Conservation (phyloP, 371 early-diverging fungal species). For the Circinella minor region DNA sequence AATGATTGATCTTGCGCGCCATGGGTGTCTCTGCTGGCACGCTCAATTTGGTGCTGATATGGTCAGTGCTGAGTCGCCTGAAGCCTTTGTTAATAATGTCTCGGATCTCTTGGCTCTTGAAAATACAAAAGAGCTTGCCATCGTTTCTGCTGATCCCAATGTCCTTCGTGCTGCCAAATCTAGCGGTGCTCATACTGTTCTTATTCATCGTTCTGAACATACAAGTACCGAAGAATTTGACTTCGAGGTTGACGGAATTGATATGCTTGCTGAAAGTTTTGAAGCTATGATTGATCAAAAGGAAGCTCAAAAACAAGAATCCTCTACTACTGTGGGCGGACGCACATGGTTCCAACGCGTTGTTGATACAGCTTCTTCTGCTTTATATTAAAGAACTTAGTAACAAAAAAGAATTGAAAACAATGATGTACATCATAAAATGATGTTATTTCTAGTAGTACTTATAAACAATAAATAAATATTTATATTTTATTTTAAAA, state of each 20-base stretch:
- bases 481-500: no score
- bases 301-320: constrained; percentile 4
- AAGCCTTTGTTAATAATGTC: constrained; percentile 27
- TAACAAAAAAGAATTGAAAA: no score
- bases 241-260: constrained; percentile 38
- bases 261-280: constrained; percentile 50
- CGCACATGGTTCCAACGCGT: constrained; percentile 48
- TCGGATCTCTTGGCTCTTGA: constrained; percentile 36
- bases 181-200: constrained; percentile 39
- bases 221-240: constrained; percentile 23
- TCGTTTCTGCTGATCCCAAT: constrained; percentile 41
- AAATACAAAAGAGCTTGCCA: constrained; percentile 33
- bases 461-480: no score
- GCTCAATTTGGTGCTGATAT: constrained; percentile 47
- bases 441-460: no score
- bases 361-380: constrained; percentile 30
- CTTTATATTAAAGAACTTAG: constrained; percentile 6
- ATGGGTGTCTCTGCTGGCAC: constrained; percentile 49
- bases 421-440: no score
- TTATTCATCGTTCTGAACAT: constrained; percentile 28
- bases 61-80: constrained; percentile 26
- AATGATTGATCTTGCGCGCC: constrained; percentile 45
- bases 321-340: constrained; percentile 18
- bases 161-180: constrained; percentile 37
- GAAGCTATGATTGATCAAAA: constrained; percentile 44